phyloP scores from a whole-genome alignment of 2,329 filamentous ascomycete species.

The Penicillium brevicompactum region DNA sequence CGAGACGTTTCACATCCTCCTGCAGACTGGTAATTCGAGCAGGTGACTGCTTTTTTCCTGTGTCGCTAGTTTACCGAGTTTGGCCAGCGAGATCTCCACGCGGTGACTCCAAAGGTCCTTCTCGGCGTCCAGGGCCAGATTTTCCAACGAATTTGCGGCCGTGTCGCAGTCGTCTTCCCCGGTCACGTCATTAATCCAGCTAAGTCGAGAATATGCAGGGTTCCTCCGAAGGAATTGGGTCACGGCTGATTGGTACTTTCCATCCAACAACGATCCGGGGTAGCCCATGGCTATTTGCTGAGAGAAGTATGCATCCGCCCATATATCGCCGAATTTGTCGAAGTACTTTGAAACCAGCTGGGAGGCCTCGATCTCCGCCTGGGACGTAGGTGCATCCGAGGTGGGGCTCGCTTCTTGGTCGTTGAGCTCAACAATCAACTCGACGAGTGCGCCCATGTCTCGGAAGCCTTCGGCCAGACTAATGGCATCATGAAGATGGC shows the following conservation, averaged over 20 bases:
- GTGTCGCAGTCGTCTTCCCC: constrained; percentile 73
- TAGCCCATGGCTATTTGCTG: constrained; percentile 70
- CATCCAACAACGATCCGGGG: constrained; percentile 70
- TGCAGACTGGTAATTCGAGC: constrained; percentile 42
- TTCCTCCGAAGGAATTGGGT: constrained; percentile 77
- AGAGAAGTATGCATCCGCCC: constrained; percentile 74
- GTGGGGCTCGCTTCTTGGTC: constrained; percentile 35
- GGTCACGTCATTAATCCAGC: constrained; percentile 92
- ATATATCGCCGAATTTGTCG: constrained; percentile 51
- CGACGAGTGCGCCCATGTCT: constrained; percentile 65
- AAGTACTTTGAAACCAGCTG: constrained; percentile 51
- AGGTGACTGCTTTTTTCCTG: constrained; percentile 35
- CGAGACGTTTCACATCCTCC: constrained; percentile 54
- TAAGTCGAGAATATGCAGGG: constrained; percentile 72
- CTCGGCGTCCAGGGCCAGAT: constrained; percentile 71
- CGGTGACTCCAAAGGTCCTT: constrained; percentile 89
- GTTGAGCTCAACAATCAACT: constrained; percentile 47
- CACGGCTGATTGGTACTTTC: constrained; percentile 69
- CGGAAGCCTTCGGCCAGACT: constrained; percentile 63
- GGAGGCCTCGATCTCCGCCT: constrained; percentile 36
- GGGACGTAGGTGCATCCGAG: constrained; percentile 14
- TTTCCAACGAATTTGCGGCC: constrained; percentile 71
- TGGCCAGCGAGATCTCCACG: constrained; percentile 85
- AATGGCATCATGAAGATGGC: constrained; percentile 60
- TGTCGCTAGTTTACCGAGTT: constrained; percentile 74